phyloP scores from a whole-genome alignment of 306 rosid species.

The Medicago lupulina region DNA sequence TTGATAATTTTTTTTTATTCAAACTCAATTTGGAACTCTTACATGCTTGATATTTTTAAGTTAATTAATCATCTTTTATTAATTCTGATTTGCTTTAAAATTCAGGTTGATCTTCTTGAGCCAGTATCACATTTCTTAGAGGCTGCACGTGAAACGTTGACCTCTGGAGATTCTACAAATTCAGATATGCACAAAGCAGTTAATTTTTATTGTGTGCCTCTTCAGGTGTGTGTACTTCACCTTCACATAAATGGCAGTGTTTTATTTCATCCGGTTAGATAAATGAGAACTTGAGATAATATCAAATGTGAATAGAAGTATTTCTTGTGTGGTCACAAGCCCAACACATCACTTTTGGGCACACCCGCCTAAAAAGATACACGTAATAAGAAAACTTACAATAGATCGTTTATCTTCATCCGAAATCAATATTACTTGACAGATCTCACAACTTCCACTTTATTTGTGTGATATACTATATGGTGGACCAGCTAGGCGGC shows the following conservation, averaged over 20 bases:
- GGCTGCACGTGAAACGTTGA: conserved; percentile 79
- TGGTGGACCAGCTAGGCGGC: no score
- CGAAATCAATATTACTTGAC: no score
- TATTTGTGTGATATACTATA: no score
- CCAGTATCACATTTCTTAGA: conserved; percentile 95
- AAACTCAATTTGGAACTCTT: conserved; percentile 8
- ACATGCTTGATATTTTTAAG: conserved; percentile 29
- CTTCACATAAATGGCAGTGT: conserved; percentile 8
- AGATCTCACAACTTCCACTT: no score
- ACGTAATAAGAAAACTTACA: neutral
- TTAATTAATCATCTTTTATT: conserved; percentile 22
- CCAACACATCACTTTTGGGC: neutral
- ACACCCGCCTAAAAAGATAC: neutral
- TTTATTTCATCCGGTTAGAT: conserved; percentile 19
- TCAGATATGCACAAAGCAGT: conserved; percentile 70
- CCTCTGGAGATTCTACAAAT: conserved; percentile 54
- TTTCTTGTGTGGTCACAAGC: neutral
- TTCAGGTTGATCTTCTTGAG: conserved; percentile 96
- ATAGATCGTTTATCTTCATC: no score
- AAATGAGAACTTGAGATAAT: conserved; percentile 2
- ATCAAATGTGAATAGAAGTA: neutral
- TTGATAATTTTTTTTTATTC: neutral
- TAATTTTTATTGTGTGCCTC: conserved; percentile 84
- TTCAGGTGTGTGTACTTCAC: conserved; percentile 69
- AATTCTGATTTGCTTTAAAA: conserved; percentile 23